Evolutionary conservation across 139 green algal species (phyloP), one percentile per base, ranked within the genome.

Genomic region (Tetraselmis striata): DNA sequence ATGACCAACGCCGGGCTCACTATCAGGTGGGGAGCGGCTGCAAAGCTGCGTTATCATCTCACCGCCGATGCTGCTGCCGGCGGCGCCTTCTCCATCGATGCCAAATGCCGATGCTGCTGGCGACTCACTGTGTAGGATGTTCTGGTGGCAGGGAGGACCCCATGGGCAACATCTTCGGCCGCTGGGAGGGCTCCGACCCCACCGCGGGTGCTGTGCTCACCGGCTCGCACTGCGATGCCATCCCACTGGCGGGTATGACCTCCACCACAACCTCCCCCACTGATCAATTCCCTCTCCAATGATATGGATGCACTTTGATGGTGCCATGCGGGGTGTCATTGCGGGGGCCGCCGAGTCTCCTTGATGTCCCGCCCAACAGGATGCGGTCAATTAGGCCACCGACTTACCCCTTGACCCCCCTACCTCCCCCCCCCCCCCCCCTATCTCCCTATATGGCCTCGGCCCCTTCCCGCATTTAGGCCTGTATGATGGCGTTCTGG

Each of bases 401-500:
- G n/a, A n/a, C n/a, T n/a, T n/a, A n/a, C n/a, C n/a, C n/a, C n/a
- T n/a, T n/a, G n/a, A n/a, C n/a, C n/a, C n/a, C n/a, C n/a, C n/a
- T n/a, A n/a, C n/a, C n/a, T n/a, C n/a, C n/a, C n/a, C n/a, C n/a
- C n/a, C n/a, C n/a, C n/a, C n/a, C n/a, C n/a, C n/a, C n/a, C n/a
- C n/a, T n/a, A n/a, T n/a, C n/a, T n/a, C n/a, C n/a, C n/a, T n/a
- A n/a, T n/a, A n/a, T n/a, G n/a, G n/a, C n/a, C n/a, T n/a, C n/a
- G n/a, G n/a, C n/a, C n/a, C n/a, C n/a, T n/a, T n/a, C n/a, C n/a
- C n/a, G n/a, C n/a, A n/a, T n/a, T n/a, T 85, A 90, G 90, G 90
- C 77, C 93, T 89, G 87, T 99, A 98, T 89, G 96, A 99, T 59
- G 96, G 96, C 2, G 97, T 95, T 0, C 32, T 98, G 32, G 96